These are phyloP conservation scores for Penicillium subrubescens DNA, from an alignment of 495 filamentous ascomycete genomes.

Conservation along the genomic window DNA sequence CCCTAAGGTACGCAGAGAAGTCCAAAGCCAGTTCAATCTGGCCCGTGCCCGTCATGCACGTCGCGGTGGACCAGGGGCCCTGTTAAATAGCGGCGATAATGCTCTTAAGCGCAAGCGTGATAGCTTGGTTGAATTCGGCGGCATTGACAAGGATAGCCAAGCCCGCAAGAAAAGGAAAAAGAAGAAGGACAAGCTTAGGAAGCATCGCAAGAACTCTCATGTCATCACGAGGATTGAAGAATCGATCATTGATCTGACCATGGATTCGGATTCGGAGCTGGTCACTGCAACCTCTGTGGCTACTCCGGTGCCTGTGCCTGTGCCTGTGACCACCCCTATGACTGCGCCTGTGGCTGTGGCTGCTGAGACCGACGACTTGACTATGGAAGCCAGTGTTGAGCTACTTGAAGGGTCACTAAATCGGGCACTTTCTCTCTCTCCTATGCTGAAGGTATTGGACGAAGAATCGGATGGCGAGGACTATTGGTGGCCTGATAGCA, in stretches of 20 bases:
- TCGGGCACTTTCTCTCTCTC: neutral
- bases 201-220: neutral
- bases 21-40: slow-evolving; percentile 26
- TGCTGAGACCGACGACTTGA: neutral
- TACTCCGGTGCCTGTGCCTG: neutral
- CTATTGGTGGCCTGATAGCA: slow-evolving; percentile 49
- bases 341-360: neutral
- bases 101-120: neutral
- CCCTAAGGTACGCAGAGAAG: slow-evolving; percentile 14
- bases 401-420: neutral
- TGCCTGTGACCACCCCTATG: neutral
- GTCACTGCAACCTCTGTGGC: neutral
- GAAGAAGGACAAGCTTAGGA: slow-evolving; percentile 9
- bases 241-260: slow-evolving; percentile 35
- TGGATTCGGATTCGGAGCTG: slow-evolving; percentile 19
- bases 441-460: slow-evolving; percentile 8
- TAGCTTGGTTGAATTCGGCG: neutral
- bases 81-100: slow-evolving; percentile 22
- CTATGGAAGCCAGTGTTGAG: neutral
- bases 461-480: slow-evolving; percentile 43
- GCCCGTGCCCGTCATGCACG: slow-evolving; percentile 33
- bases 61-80: slow-evolving; percentile 18
- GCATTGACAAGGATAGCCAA: slow-evolving; percentile 14
- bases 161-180: slow-evolving; percentile 9
- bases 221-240: slow-evolving; percentile 15